phyloP scores from a whole-genome alignment of 352 stramenopile species.

The Phytophthora ramorum region DNA sequence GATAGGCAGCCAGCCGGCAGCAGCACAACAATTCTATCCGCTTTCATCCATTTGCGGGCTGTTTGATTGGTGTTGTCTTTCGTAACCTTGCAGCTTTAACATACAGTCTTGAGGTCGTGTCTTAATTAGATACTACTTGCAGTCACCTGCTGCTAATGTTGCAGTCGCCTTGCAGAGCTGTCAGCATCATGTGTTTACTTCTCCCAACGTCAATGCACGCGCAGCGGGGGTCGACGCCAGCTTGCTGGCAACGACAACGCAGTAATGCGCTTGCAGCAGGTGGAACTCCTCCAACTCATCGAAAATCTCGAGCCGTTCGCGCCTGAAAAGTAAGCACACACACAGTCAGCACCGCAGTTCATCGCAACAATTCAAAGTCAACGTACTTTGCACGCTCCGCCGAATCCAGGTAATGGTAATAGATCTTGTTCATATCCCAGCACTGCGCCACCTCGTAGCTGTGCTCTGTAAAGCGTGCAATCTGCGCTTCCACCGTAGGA shows the following conservation, averaged over 20 bases:
- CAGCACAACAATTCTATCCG: constrained; percentile 35
- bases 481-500: constrained; percentile 78
- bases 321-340: constrained; percentile 37
- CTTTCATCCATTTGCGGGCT: constrained; percentile 33
- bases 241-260: constrained; percentile 84
- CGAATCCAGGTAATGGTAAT: constrained; percentile 88
- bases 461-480: constrained; percentile 72
- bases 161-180: not conserved
- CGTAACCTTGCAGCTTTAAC: not conserved
- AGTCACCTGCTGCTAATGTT: not conserved
- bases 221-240: constrained; percentile 32
- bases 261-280: constrained; percentile 92
- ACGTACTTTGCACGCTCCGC: constrained; percentile 72
- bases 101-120: not conserved
- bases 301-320: constrained; percentile 91
- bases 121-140: too few species aligned
- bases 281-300: constrained; percentile 94
- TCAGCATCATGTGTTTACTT: constrained; percentile 24
- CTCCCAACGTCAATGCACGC: constrained; percentile 38
- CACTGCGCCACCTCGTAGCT: constrained; percentile 77
- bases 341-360: constrained; percentile 2
- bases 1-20: constrained; percentile 27
- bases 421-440: constrained; percentile 93
- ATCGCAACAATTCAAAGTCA: not conserved
- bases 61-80: constrained; percentile 11